A percentile compares a stretch with the other conserved stretches of the same genome.
These are phyloP conservation scores for Podospora anserina DNA, from an alignment of 495 filamentous ascomycete genomes.

Conservation along the genomic window DNA sequence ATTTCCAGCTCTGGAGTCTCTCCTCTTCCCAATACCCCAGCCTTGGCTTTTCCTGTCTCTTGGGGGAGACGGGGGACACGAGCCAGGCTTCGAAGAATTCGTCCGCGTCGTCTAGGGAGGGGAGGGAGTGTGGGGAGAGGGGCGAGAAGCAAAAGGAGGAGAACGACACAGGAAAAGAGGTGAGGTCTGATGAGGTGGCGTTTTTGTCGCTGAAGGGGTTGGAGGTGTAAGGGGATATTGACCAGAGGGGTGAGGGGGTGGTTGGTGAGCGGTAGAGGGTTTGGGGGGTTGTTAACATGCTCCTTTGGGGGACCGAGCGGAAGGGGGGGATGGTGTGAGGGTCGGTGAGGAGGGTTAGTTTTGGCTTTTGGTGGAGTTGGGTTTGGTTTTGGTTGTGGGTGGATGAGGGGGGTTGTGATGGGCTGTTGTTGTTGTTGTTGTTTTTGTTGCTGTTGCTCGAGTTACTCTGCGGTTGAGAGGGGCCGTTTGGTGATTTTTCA, in stretches of 20 bases:
- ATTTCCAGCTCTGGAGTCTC: not conserved
- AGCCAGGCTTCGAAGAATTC: not conserved
- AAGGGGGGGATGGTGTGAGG: not conserved
- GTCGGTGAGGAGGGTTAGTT: slow-evolving; percentile 14
- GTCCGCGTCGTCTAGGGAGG: not conserved
- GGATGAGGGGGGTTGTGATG: not conserved
- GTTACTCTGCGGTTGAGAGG: not conserved
- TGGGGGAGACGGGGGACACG: not conserved
- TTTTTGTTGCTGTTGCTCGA: not conserved
- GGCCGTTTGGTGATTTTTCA: not conserved
- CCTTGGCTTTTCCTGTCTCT: not conserved
- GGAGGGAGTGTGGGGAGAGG: not conserved
- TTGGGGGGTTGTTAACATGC: not conserved
- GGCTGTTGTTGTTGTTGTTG: not conserved
- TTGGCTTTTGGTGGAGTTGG: not conserved
- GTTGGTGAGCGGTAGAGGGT: not conserved
- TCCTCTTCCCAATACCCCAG: not conserved
- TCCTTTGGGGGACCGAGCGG: not conserved
- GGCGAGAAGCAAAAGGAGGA: not conserved
- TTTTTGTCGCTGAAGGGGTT: not conserved
- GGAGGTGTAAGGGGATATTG: not conserved
- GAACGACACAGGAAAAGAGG: not conserved
- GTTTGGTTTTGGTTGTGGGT: not conserved
- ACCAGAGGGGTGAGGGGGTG: not conserved
- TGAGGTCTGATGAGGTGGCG: not conserved